Base-by-base conservation (phyloP, 2,329 filamentous ascomycete genomes). In the Talaromyces sp. region DNA sequence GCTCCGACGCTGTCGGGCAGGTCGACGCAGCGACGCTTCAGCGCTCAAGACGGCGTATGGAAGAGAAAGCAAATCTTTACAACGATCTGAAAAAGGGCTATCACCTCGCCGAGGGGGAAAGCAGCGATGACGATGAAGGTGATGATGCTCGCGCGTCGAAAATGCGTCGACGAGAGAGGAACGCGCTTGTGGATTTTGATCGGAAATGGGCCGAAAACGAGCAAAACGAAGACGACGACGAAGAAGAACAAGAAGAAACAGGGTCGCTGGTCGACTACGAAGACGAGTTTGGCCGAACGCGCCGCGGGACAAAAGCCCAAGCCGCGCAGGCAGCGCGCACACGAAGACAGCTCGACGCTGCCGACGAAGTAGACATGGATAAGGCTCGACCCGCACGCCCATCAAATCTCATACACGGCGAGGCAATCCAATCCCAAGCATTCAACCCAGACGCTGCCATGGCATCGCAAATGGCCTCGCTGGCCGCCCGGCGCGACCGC, bases 41-140 rank as follows among this genome's bases (percentile, higher is more conserved):
- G 80, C 85, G 89, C 61, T 89, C 91, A 25, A 89, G 88, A 73
- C 85, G 88, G 66, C 90, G 88, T 71, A 91, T 99, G 88, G 88
- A 96, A 71, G 89, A 92, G 77, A 99, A 99, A 76, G 92, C 91
- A 3, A 85, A 90, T 4, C 78, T 95, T 1, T 99, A 99, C 75
- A 88, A 90, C 7, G 90, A 91, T 42, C 88, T 99, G 86, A 96
- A 96, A 76, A 84, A 90, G 36, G 93, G 93, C n/a, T 88, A 96
- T 71, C 88, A 91, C 74, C 80, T 91, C n/a, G 81, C 84, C 1
- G 60, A 52, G 39, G 71, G 65, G 0, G 69, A 68, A 8, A 72
- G 71, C 28, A 71, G 70, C 28, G 71, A 73, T 25, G 74, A 75
- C 9, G 76, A 76, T 2, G 70, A 74, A 52, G 42, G 7, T n/a